phyloP scores from a whole-genome alignment of 2,329 filamentous ascomycete species.

The Botrytis sinoallii region DNA sequence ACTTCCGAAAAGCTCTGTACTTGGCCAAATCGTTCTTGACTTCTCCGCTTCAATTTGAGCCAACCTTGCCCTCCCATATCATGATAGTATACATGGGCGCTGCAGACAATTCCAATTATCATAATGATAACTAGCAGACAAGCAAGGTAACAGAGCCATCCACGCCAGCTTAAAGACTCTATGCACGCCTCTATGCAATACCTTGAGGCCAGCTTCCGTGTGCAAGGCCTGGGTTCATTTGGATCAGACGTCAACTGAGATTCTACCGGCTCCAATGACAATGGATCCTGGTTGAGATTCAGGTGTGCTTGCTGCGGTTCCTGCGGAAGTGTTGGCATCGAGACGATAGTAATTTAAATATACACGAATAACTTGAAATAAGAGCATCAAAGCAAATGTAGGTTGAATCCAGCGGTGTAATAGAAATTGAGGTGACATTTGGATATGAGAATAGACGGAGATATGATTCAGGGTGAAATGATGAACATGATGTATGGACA shows the following conservation, averaged over 20 bases:
- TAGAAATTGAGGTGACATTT: constrained; percentile 25
- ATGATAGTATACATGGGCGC: constrained; percentile 31
- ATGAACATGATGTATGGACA: background rate
- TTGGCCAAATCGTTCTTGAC: background rate
- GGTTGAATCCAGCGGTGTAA: constrained; percentile 22
- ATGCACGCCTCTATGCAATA: constrained; percentile 3
- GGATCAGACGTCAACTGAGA: constrained; percentile 25
- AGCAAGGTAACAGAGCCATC: constrained; percentile 25
- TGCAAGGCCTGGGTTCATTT: constrained; percentile 11
- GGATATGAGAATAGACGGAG: constrained; percentile 7
- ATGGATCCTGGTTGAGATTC: constrained; percentile 15
- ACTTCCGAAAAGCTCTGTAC: constrained; percentile 9
- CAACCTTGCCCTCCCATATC: constrained; percentile 32
- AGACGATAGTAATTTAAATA: constrained; percentile 9
- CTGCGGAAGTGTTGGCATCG: constrained; percentile 25
- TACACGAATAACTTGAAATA: constrained; percentile 20
- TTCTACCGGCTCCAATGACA: constrained; percentile 11
- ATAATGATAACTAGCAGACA: constrained; percentile 26
- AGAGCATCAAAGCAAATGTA: constrained; percentile 23
- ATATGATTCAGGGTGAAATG: background rate
- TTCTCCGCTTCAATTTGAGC: constrained; percentile 22
- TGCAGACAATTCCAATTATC: constrained; percentile 30
- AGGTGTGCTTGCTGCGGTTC: constrained; percentile 17
- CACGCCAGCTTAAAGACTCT: constrained; percentile 22
- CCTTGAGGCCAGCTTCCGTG: constrained; percentile 8